Conservation (phyloP, 306 rosid genomes). For the Casuarina glauca region DNA sequence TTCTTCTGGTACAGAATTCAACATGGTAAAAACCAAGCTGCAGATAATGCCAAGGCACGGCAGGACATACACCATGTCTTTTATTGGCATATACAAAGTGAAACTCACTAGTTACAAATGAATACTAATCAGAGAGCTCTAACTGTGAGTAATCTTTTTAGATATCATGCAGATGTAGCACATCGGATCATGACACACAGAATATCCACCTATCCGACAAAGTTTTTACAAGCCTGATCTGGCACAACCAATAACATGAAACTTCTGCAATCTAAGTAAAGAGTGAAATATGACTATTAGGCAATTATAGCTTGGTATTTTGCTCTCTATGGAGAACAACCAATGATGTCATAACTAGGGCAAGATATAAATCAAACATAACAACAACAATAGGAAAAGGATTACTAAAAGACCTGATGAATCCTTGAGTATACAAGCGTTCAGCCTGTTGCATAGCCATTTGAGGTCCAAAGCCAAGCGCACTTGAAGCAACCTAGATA, state of each 20-base stretch:
- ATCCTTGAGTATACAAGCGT: conserved; percentile 92
- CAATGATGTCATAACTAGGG: too few species aligned
- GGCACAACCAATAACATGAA: background rate
- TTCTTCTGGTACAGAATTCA: background rate
- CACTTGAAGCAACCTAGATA: conserved; percentile 91
- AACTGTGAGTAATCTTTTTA: background rate
- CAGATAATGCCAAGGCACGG: background rate
- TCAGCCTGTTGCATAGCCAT: conserved; percentile 95
- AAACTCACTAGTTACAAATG: background rate
- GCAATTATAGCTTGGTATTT: too few species aligned
- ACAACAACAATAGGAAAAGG: conserved; percentile 23
- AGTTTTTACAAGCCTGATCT: background rate
- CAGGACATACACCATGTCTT: background rate
- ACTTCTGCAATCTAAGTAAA: background rate
- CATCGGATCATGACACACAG: background rate
- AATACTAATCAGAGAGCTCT: background rate
- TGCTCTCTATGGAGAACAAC: background rate
- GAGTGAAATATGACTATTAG: background rate
- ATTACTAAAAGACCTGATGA: conserved; percentile 64
- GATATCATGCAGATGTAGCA: background rate
- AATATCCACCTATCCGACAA: background rate
- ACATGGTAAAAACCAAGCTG: background rate
- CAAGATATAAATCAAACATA: conserved; percentile 21
- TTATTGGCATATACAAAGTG: background rate
- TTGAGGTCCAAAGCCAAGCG: conserved; percentile 95